Conservation (phyloP, 257 asterid genomes). For the Thymus mandschuricus region DNA sequence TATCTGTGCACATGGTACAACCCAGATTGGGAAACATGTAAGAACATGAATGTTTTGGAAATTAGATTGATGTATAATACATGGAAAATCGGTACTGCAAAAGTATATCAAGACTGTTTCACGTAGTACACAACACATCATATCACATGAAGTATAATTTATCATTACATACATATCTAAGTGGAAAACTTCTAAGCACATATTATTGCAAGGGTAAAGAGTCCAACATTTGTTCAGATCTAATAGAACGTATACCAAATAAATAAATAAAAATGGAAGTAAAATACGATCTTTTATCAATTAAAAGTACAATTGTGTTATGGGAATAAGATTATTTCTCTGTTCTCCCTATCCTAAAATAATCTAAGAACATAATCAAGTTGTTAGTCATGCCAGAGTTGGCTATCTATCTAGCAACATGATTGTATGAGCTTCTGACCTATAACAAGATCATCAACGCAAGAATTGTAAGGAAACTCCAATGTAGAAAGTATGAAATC, state of each 20-base stretch:
- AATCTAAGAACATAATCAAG: not conserved
- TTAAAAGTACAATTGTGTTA: too few relatives aligned
- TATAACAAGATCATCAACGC: constrained; percentile 10
- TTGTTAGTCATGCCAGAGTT: not conserved
- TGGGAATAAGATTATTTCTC: not conserved
- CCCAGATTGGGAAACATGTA: constrained; percentile 9
- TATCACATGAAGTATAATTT: not conserved
- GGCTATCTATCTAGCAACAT: too few relatives aligned
- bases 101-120: constrained; percentile 11
- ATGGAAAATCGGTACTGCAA: not conserved
- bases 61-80: not conserved
- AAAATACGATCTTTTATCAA: not conserved
- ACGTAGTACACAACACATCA: constrained; percentile 11
- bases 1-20: constrained; percentile 50
- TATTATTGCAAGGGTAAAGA: not conserved
- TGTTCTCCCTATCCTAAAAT: constrained; percentile 4
- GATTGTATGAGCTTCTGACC: too few relatives aligned
- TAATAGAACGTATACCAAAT: not conserved
- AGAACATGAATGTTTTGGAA: constrained; percentile 9
- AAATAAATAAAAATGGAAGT: not conserved
- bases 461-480: constrained; percentile 8
- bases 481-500: too few relatives aligned
- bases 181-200: not conserved
- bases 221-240: not conserved
- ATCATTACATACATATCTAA: not conserved